Base-by-base conservation (phyloP, 352 stramenopile genomes). In the Phytophthora megakarya region DNA sequence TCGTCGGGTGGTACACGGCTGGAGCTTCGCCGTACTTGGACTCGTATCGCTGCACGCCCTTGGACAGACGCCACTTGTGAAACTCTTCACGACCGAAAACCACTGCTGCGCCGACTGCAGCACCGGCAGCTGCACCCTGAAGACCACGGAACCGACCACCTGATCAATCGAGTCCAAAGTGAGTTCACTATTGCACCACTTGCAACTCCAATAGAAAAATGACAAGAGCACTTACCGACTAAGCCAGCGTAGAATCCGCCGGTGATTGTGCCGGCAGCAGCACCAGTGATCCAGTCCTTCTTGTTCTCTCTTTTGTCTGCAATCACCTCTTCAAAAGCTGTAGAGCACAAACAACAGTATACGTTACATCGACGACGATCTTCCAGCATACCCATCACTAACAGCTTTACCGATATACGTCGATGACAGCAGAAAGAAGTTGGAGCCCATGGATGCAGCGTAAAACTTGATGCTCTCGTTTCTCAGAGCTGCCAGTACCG, bases 381-480 rank as follows among this genome's bases (percentile, higher is more conserved):
- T 32, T 32, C 26, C 9, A 32, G 26, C 26, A 32, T 32, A 32
- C 9, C 26, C 26, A 32, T 32, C 26, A 9, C 26, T 9, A 38
- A 8, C n/a, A 49, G 18, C 45, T 23, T 50, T 37, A 92, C 85
- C 78, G 39, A 93, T 92, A 64, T 90, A 95, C n/a, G 87, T 92
- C n/a, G 85, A 85, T 3, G 81, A 88, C 6, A 92, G 51, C 39
- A 95, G 56, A 60, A 93, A 92, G 43, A 95, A 93, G 65, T 93
- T 95, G 64, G 85, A 81, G 7, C 83, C 85, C 80, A 95, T 92
- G 21, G 85, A 92, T 11, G 87, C 81, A 16, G 87, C 67, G 61
- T 92, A 95, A 50, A 95, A 95, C 57, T 75, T 78, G 48, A 91
- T 72, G 50, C 78, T 93, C 37, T 95, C 81, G 35, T 91, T 89